These are phyloP conservation scores for Thielaviopsis euricoi DNA, from an alignment of 2,329 filamentous ascomycete genomes.

Conservation along the genomic window DNA sequence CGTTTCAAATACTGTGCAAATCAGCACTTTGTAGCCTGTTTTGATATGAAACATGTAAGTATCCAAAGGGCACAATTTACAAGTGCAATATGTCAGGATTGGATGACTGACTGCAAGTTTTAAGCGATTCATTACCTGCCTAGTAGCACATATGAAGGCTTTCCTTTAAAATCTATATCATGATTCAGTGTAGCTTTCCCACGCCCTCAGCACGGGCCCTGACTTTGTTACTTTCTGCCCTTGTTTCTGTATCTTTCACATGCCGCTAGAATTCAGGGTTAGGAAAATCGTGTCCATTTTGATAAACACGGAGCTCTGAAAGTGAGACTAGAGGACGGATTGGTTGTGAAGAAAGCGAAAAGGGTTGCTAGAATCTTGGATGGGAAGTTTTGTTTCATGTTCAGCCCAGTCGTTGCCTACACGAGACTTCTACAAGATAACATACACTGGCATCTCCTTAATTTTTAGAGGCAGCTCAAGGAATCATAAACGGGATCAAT, in stretches of 20 bases:
- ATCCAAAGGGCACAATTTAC: not conserved
- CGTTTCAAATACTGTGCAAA: not conserved
- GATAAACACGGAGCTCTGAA: too few relatives aligned
- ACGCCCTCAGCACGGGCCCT: too few relatives aligned
- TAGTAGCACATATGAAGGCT: too few relatives aligned
- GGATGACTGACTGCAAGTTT: too few relatives aligned
- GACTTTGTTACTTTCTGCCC: too few relatives aligned
- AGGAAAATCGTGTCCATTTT: too few relatives aligned
- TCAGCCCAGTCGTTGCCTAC: not conserved
- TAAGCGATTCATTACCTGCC: too few relatives aligned
- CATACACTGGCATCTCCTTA: too few relatives aligned
- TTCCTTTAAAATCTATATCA: too few relatives aligned
- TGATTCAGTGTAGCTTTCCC: not conserved
- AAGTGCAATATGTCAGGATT: not conserved
- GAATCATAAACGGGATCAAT: not conserved
- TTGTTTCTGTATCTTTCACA: not conserved
- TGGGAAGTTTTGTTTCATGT: not conserved
- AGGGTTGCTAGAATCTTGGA: not conserved
- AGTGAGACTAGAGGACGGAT: too few relatives aligned
- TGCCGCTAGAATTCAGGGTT: not conserved
- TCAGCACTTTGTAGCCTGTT: not conserved
- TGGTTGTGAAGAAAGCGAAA: not conserved
- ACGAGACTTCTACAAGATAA: too few relatives aligned
- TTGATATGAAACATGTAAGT: not conserved
- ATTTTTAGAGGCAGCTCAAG: not conserved